Base-by-base conservation (phyloP, 2,329 filamentous ascomycete genomes). In the Tympanopsis confertula region DNA sequence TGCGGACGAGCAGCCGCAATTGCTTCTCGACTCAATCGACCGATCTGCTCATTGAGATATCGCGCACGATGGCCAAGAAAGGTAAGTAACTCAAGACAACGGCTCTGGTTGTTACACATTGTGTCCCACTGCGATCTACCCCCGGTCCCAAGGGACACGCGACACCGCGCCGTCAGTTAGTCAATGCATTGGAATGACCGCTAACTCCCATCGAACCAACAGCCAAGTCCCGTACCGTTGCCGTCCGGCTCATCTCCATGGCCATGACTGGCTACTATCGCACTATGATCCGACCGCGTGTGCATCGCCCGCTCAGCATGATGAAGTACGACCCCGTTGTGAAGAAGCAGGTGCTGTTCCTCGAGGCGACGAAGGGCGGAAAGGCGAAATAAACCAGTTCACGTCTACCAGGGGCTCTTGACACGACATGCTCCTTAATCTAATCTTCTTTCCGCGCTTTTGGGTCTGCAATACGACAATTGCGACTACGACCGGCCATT, bases 191-290 rank as follows among this genome's bases (percentile, higher is more conserved):
- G n/a, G n/a, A n/a, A n/a, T n/a, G n/a, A n/a, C n/a, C n/a, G n/a
- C n/a, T n/a, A n/a, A n/a, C n/a, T 10, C 7, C 30, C 12, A 33
- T 19, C 29, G n/a, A 17, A 13, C 17, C n/a, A 18, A 42, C 58
- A 93, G 86, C 71, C 43, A 96, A 96, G 71, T 85, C 88, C 55
- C 86, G 93, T 59, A 82, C 89, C 48, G 81, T 98, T 57, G 76
- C 85, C 56, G 89, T 95, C 59, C 88, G 91, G 58, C 82, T 98
- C 48, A 70, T 98, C 59, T 94, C 87, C 45, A 98, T 98, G 91
- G 91, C 91, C 58, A 82, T 94, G 82, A 98, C 91, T 19, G 91
- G 91, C 54, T 98, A 87, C 73, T 98, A 89, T 71, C 88, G 89
- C 62, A 93, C 86, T 38, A 78, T 94, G 61, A 72, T 82, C 49